Evolutionary conservation across 805 yeast genomes (phyloP).

Genomic region (Komagataella populi): DNA sequence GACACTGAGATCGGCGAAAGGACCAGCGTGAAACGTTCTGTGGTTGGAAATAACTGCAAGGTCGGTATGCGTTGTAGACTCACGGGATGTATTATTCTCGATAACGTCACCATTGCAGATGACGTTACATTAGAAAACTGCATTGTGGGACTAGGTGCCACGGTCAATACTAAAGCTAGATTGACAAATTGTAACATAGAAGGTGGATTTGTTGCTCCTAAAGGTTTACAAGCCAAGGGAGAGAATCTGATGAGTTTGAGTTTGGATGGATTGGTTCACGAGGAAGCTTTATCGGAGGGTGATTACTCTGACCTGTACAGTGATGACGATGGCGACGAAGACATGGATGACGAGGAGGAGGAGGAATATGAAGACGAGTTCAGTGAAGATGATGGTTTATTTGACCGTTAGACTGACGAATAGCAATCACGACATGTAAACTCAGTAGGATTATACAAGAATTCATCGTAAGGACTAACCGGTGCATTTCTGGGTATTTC

Average conservation of each 20-base stretch:
- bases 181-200: constrained; percentile 79
- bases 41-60: constrained; percentile 58
- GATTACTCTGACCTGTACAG: constrained; percentile 8
- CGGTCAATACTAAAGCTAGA: constrained; percentile 48
- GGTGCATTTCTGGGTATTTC: not conserved
- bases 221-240: constrained; percentile 31
- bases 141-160: constrained; percentile 60
- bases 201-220: constrained; percentile 55
- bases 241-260: constrained; percentile 23
- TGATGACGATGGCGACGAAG: constrained; percentile 15
- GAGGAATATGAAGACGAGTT: constrained; percentile 34
- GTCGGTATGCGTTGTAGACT: constrained; percentile 83
- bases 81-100: constrained; percentile 72
- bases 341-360: constrained; percentile 24
- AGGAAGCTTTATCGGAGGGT: constrained; percentile 7
- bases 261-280: constrained; percentile 13
- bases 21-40: constrained; percentile 77
- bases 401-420: not conserved
- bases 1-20: constrained; percentile 62
- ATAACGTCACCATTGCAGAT: constrained; percentile 62
- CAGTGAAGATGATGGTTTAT: constrained; percentile 37
- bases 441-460: not conserved
- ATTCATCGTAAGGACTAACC: not conserved
- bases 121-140: constrained; percentile 76
- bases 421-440: not conserved